Evolutionary conservation across 2,329 filamentous ascomycete species (phyloP).

Genomic region (Stagonosporopsis chrysanthemi): DNA sequence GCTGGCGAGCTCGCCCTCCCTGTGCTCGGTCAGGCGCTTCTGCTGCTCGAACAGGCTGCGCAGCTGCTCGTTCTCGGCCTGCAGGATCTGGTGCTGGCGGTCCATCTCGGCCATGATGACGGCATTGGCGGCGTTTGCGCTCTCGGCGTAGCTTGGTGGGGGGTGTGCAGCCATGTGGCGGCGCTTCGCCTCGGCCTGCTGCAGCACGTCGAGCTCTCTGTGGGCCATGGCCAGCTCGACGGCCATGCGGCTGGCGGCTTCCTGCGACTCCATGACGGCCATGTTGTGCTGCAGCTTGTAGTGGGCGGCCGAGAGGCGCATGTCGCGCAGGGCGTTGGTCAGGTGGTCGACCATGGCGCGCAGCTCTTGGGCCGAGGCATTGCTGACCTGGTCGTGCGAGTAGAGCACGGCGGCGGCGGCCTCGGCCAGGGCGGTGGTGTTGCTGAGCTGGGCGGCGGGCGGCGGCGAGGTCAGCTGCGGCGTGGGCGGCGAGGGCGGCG

Average conservation of each 20-base stretch:
- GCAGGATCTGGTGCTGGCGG: slow-evolving; percentile 68
- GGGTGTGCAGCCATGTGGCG: slow-evolving; percentile 62
- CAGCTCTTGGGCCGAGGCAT: slow-evolving; percentile 60
- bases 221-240: slow-evolving; percentile 94
- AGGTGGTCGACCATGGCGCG: slow-evolving; percentile 62
- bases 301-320: slow-evolving; percentile 85
- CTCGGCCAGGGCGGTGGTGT: slow-evolving; percentile 39
- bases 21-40: slow-evolving; percentile 79
- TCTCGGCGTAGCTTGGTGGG: slow-evolving; percentile 62
- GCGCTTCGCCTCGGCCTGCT: slow-evolving; percentile 73
- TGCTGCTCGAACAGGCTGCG: slow-evolving; percentile 73
- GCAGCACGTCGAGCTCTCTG: slow-evolving; percentile 83
- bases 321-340: slow-evolving; percentile 64
- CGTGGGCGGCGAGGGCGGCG: slow-evolving; percentile 44
- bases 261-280: slow-evolving; percentile 81
- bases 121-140: slow-evolving; percentile 63
- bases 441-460: slow-evolving; percentile 49
- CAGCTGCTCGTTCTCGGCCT: slow-evolving; percentile 70
- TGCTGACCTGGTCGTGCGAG: slow-evolving; percentile 60
- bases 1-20: slow-evolving; percentile 74
- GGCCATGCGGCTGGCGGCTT: slow-evolving; percentile 83
- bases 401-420: slow-evolving; percentile 53
- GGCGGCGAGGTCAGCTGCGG: slow-evolving; percentile 59
- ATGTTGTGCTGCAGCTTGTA: slow-evolving; percentile 90
- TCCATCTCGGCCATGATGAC: slow-evolving; percentile 58